A percentile compares a stretch with the other conserved stretches of the same genome.
Evolutionary conservation across 2,329 filamentous ascomycete species (phyloP).

Genomic region (Colletotrichum karsti): DNA sequence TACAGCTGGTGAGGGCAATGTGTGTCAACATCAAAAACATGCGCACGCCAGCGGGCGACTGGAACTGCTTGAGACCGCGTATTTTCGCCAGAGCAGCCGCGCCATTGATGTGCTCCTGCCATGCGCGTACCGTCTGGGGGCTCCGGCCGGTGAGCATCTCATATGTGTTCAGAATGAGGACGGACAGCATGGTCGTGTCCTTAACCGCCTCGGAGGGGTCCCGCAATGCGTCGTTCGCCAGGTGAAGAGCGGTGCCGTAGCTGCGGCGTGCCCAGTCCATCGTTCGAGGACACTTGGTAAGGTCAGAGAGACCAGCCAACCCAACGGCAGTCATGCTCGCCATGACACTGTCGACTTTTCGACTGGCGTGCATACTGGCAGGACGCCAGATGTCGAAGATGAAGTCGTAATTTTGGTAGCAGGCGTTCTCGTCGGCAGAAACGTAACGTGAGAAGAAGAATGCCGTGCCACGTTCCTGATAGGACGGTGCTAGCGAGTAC

Average conservation of each 20-base stretch:
- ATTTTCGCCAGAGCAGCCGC: conserved; percentile 59
- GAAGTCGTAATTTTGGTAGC: conserved; percentile 61
- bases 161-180: conserved; percentile 63
- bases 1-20: conserved; percentile 59
- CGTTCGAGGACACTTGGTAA: conserved; percentile 49
- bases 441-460: conserved; percentile 63
- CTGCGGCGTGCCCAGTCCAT: conserved; percentile 57
- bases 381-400: conserved; percentile 62
- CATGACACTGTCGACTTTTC: conserved; percentile 53
- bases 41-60: conserved; percentile 51
- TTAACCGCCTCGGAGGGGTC: conserved; percentile 52
- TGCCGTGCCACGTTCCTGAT: conserved; percentile 53
- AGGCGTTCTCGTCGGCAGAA: conserved; percentile 51
- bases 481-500: conserved; percentile 42
- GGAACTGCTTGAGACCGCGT: conserved; percentile 57
- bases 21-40: conserved; percentile 65
- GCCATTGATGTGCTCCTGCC: conserved; percentile 62
- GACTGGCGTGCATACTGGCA: conserved; percentile 39
- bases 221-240: conserved; percentile 59
- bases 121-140: conserved; percentile 56
- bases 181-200: conserved; percentile 60
- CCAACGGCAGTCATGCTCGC: conserved; percentile 65
- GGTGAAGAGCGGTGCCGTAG: conserved; percentile 59
- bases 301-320: conserved; percentile 58
- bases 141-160: conserved; percentile 60